Percentiles rank a stretch among this genome's conserved stretches.
Evolutionary conservation across 2,329 filamentous ascomycete species (phyloP).

Genomic region (Diaporthe helianthi): DNA sequence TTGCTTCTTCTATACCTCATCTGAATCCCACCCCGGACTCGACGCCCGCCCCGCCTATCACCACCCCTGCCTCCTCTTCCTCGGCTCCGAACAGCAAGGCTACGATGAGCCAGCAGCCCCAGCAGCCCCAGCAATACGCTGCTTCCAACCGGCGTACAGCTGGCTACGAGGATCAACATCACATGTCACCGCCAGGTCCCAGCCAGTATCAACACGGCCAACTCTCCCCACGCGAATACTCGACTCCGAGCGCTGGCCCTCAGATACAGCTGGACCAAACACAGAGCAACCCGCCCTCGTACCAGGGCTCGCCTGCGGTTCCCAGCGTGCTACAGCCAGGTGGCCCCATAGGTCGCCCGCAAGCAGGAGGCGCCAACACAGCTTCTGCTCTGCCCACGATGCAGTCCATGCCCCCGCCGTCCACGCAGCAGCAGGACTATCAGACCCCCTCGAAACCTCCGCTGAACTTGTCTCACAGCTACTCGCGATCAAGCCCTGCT

Average conservation of each 20-base stretch:
- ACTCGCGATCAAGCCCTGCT: conserved; percentile 85
- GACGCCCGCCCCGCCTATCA: not conserved
- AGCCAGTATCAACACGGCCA: conserved; percentile 51
- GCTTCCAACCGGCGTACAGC: conserved; percentile 47
- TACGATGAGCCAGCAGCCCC: conserved; percentile 48
- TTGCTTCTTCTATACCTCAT: conserved; percentile 33
- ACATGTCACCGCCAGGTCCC: conserved; percentile 54
- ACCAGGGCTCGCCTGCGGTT: conserved; percentile 52
- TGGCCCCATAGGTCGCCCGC: conserved; percentile 41
- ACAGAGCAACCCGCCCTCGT: conserved; percentile 49
- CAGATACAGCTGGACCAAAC: conserved; percentile 60
- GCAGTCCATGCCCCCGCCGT: conserved; percentile 47
- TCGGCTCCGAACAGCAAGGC: not conserved
- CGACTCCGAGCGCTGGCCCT: conserved; percentile 46
- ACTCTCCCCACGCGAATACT: conserved; percentile 57
- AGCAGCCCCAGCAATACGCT: conserved; percentile 42
- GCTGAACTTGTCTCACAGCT: conserved; percentile 72
- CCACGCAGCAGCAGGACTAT: conserved; percentile 57
- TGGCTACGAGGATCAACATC: conserved; percentile 56
- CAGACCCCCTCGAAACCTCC: conserved; percentile 71
- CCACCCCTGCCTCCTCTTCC: conserved; percentile 6
- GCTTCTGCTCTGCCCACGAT: conserved; percentile 56
- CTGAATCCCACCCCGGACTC: conserved; percentile 18
- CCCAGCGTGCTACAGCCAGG: conserved; percentile 67
- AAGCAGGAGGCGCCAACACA: conserved; percentile 50